Percentiles rank a stretch among this genome's conserved stretches.
Evolutionary conservation across 345 rosid genomes (phyloP).

Genomic region (Toxicodendron radicans): DNA sequence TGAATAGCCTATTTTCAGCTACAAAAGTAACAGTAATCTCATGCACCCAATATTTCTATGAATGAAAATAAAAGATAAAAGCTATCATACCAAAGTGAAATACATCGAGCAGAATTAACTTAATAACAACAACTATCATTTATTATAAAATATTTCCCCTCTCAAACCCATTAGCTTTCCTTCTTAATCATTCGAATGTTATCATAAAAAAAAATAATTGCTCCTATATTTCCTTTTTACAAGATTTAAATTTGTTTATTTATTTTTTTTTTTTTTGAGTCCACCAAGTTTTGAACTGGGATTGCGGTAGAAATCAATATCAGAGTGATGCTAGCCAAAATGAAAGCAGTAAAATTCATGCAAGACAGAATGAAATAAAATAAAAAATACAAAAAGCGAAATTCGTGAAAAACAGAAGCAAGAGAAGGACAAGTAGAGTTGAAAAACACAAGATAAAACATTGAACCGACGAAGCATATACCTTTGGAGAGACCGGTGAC

Average conservation of each 20-base stretch:
- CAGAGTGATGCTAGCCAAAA: neutral
- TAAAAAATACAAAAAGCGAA: neutral
- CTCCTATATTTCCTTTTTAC: neutral
- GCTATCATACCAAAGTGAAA: neutral
- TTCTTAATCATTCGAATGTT: neutral
- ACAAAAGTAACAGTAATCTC: no score
- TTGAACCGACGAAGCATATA: slow-evolving; percentile 8
- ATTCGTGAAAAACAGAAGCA: neutral
- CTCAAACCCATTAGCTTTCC: neutral
- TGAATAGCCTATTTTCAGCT: neutral
- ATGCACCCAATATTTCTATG: neutral
- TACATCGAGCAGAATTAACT: neutral
- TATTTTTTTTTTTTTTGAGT: neutral
- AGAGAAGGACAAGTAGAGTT: neutral
- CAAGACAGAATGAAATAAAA: neutral
- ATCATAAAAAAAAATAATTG: neutral
- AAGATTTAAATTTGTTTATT: no score
- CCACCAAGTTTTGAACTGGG: neutral
- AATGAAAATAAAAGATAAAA: neutral
- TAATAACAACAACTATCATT: neutral
- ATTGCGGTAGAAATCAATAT: neutral
- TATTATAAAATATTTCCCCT: no score
- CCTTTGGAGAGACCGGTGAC: slow-evolving; percentile 97
- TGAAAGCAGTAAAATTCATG: slow-evolving; percentile 1
- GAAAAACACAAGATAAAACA: neutral